These are phyloP conservation scores for Cylindrodendrum hubeiense DNA, from an alignment of 2,329 filamentous ascomycete genomes.

Conservation along the genomic window DNA sequence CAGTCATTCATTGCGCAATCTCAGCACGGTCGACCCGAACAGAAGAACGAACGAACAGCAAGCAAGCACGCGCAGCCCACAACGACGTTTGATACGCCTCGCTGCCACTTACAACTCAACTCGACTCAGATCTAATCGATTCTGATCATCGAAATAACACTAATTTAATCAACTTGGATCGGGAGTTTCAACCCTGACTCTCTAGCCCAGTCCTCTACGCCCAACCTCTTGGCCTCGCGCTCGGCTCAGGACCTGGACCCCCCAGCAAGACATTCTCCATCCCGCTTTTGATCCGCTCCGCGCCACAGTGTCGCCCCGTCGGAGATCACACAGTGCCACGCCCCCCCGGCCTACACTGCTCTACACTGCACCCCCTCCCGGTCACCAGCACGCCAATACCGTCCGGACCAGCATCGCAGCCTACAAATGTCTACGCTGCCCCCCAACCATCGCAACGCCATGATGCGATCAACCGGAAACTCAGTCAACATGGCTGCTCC, in stretches of 20 bases:
- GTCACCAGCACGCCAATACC: constrained; percentile 42
- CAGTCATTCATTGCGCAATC: constrained; percentile 60
- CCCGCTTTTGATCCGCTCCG: constrained; percentile 47
- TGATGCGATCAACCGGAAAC: constrained; percentile 59
- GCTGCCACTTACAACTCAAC: constrained; percentile 43
- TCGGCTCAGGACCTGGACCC: constrained; percentile 40
- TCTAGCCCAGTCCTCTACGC: constrained; percentile 35
- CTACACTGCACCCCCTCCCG: constrained; percentile 41
- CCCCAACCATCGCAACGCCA: constrained; percentile 68
- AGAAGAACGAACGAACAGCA: constrained; percentile 32
- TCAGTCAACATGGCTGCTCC: constrained; percentile 72
- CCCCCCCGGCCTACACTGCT: constrained; percentile 30
- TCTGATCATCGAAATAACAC: constrained; percentile 40
- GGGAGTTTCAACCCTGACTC: constrained; percentile 39
- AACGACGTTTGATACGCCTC: constrained; percentile 46
- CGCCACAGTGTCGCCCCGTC: constrained; percentile 33
- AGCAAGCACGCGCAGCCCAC: constrained; percentile 18
- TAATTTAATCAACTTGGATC: constrained; percentile 49
- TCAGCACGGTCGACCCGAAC: constrained; percentile 35
- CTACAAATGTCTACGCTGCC: constrained; percentile 74
- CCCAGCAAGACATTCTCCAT: constrained; percentile 42
- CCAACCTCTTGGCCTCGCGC: constrained; percentile 41
- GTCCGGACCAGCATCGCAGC: constrained; percentile 50
- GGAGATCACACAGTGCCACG: constrained; percentile 38
- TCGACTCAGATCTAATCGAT: constrained; percentile 43